Evolutionary conservation across 192 early-diverging fungal genomes (phyloP), one percentile per base, ranked within the genome.

Genomic region (Podila clonocystis): DNA sequence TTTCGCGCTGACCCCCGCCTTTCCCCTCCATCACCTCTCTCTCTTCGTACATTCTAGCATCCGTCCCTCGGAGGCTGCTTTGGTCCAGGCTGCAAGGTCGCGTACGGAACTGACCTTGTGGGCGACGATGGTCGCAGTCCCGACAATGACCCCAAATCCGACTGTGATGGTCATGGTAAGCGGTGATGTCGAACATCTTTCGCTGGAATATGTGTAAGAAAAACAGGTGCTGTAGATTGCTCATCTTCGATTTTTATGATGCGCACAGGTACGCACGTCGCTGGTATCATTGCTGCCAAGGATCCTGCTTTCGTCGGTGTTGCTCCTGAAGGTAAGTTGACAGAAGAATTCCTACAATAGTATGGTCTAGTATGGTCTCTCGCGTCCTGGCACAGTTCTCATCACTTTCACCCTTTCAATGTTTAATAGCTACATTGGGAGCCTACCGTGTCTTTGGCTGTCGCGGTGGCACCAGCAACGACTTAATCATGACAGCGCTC

Each of bases 361-460:
- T 8, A 38, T 8, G 9, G 36, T 8, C 0, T 9, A 6, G 0
- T 38, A 38, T 9, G 9, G 0, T 38, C 9, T 38, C 3, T 62
- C 20, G 29, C 36, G 3, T 8, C 7, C 9, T 8, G 7, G 5
- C 36, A 38, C 5, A 38, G 7, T 9, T 45, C 41, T 45, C 1
- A 45, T 0, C 34, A 7, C 34, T 36, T 13, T 50, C 17, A 1
- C 26, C 5, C 5, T n/a, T 65, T 34, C 49, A 41, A 33, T 33
- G 17, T 13, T 28, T 6, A 29, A 62, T 62, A 84, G 83, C 91
- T 31, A 93, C 86, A 4, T 77, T 97, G 33, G 93, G 93, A 11
- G 88, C 87, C 8, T 98, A 94, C 87, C 86, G 96, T 65, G 87
- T 97, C 22, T 93, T 95, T 79, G 93, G 94, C 9, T 97, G 95